Base-by-base conservation (phyloP, 176 grass and related monocot species). In the Saccharum officinarum region DNA sequence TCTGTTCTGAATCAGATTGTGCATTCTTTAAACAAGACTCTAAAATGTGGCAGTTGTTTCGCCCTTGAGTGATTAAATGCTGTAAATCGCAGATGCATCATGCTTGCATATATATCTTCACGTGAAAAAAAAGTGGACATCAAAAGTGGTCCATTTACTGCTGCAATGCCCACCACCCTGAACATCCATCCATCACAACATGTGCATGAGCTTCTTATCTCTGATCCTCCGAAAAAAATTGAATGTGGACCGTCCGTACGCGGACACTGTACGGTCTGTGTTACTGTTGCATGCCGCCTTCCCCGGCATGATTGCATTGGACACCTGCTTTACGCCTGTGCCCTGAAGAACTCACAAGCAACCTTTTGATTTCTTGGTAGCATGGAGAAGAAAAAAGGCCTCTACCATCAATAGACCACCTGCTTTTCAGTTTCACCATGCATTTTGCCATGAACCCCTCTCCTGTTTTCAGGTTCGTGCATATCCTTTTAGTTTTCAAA, bases 141-240 rank as follows among this genome's bases (percentile, higher is more conserved):
- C 41, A 22, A 45, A 28, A 79, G 61, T 74, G 57, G 59, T 46
- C 68, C 57, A 61, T 83, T 67, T 37, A 49, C 84, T 73, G 79
- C 63, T 69, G 73, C 84, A 68, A 47, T 68, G 28, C 71, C 80
- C 80, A 79, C 84, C 59, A 76, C 41, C 57, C 67, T 79, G 57
- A 73, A 38, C 80, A 90, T 79, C 82, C 75, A 83, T 83, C 86
- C 74, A 83, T 79, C 84, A 86, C 74, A 86, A 1, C 79, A 78
- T 90, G 80, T 74, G 88, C 59, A 47, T 85, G 46, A 55, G 67
- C 50, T 71, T 71, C 86, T 62, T 71, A 33, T 41, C 20, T 72
- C 75, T 75, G 88, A 83, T 87, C 31, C 67, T 83, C n/a, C n/a
- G n/a, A n/a, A n/a, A n/a, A n/a, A n/a, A n/a, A n/a, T n/a, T n/a